Evolutionary conservation across 768 basidiomycete genomes (phyloP), one percentile per base, ranked within the genome.

Genomic region (Tulasnella sp.): DNA sequence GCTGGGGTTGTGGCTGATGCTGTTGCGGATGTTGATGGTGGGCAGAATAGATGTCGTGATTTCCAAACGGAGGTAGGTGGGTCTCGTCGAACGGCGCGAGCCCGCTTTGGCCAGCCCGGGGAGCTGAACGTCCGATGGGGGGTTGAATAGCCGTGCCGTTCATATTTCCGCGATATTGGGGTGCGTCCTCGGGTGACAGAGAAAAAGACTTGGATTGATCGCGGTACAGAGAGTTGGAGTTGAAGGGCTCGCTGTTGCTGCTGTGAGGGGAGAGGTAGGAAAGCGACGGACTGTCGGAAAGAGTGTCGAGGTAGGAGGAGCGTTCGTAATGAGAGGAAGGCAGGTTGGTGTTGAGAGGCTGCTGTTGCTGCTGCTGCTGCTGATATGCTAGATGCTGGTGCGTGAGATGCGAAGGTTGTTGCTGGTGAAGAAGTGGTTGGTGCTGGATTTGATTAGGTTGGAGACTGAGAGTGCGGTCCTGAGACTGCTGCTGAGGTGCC

Each of bases 301-400:
- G 48, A 62, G 76, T 34, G 76, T 77, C 76, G 76, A 77, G 76
- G 56, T 77, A 77, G 76, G 76, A 71, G 18, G 76, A 77, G 76
- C 52, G 38, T 52, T 58, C 56, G 76, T 36, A 77, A 62, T 62
- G 48, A 62, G 39, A 48, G 75, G 46, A 42, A 44, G 39, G n/a
- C 24, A 42, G 44, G 52, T 38, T 76, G n/a, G 36, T 77, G 76
- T 62, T 77, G 34, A 58, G 75, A 56, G 44, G 75, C 74, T 39
- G 62, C 58, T 77, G 76, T 77, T 77, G 76, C 58, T 77, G 76
- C 48, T 58, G 62, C 52, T 77, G 76, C 48, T 58, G 62, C 52
- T 77, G 76, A 39, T 36, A 71, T 77, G 76, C 39, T 58, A 38
- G 42, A 40, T 77, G 76, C 38, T 77, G 76, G 36, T 58, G 76